These are phyloP conservation scores for Niveomyces coronatus DNA, from an alignment of 2,329 filamentous ascomycete species.

Conservation along the genomic window DNA sequence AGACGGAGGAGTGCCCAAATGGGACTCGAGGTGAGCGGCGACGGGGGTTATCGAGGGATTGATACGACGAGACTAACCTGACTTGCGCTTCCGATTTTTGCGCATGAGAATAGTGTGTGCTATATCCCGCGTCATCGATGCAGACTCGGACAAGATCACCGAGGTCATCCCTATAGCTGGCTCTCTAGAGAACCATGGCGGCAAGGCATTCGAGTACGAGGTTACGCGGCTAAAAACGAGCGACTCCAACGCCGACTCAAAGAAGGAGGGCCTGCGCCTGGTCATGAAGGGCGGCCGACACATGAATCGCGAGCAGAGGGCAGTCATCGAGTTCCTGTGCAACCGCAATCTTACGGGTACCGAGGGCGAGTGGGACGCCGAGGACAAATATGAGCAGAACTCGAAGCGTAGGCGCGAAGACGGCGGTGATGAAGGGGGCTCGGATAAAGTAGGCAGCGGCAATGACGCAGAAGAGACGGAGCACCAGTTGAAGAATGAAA, in stretches of 20 bases:
- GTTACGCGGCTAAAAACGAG: constrained; percentile 56
- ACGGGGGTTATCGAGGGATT: neutral
- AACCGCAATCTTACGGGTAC: constrained; percentile 61
- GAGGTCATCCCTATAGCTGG: constrained; percentile 66
- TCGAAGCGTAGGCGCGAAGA: constrained; percentile 21
- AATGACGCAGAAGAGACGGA: constrained; percentile 34
- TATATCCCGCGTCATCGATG: constrained; percentile 49
- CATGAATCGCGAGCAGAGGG: constrained; percentile 50
- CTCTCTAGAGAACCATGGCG: constrained; percentile 49
- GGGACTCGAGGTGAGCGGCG: constrained; percentile 52
- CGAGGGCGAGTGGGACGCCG: constrained; percentile 54
- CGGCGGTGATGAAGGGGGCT: constrained; percentile 1
- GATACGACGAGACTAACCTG: neutral
- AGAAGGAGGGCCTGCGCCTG: constrained; percentile 62
- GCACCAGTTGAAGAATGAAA: constrained; percentile 41
- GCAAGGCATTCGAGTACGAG: constrained; percentile 52
- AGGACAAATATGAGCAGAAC: constrained; percentile 41
- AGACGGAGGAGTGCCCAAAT: constrained; percentile 53
- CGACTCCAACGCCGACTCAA: constrained; percentile 51
- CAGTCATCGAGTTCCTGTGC: constrained; percentile 79
- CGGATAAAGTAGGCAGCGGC: constrained; percentile 19
- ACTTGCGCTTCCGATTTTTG: neutral
- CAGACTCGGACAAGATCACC: constrained; percentile 37
- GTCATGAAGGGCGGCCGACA: constrained; percentile 53
- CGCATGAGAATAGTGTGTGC: constrained; percentile 81